Conservation (phyloP, 129 eudicot species). For the Saussurea involucrata region DNA sequence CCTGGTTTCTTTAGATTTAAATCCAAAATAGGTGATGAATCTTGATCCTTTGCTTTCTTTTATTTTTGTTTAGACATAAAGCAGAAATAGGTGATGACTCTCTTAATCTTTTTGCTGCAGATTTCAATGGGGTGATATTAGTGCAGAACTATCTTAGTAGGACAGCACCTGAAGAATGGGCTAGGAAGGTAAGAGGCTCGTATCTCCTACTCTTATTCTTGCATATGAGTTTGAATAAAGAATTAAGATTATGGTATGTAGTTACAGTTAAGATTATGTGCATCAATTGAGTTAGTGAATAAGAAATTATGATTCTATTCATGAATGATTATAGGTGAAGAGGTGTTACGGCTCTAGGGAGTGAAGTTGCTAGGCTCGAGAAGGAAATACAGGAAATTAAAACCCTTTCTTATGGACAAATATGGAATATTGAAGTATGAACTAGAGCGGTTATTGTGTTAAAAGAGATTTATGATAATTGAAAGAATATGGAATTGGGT, state of each 20-base stretch:
- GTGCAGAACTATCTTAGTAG: slow-evolving; percentile 83
- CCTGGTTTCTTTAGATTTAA: slow-evolving; percentile 97
- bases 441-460: too few species aligned
- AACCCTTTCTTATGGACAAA: too few species aligned
- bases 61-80: not conserved
- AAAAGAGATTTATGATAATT: too few species aligned
- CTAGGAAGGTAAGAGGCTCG: slow-evolving; percentile 58
- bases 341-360: slow-evolving; percentile 88
- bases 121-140: slow-evolving; percentile 86
- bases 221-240: not conserved
- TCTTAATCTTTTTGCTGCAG: slow-evolving; percentile 33
- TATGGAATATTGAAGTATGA: too few species aligned
- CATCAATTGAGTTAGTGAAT: not conserved
- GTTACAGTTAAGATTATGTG: not conserved
- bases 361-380: slow-evolving; percentile 96
- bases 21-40: slow-evolving; percentile 80
- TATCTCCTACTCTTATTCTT: not conserved
- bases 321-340: slow-evolving; percentile 62
- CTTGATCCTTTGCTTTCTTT: not conserved
- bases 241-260: slow-evolving; percentile 52
- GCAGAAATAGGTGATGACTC: not conserved
- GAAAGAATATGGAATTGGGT: too few species aligned
- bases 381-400: slow-evolving; percentile 83
- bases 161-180: slow-evolving; percentile 85
- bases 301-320: not conserved